Conservation (phyloP, 2,329 filamentous ascomycete genomes). For the Sclerotinia trifoliorum region DNA sequence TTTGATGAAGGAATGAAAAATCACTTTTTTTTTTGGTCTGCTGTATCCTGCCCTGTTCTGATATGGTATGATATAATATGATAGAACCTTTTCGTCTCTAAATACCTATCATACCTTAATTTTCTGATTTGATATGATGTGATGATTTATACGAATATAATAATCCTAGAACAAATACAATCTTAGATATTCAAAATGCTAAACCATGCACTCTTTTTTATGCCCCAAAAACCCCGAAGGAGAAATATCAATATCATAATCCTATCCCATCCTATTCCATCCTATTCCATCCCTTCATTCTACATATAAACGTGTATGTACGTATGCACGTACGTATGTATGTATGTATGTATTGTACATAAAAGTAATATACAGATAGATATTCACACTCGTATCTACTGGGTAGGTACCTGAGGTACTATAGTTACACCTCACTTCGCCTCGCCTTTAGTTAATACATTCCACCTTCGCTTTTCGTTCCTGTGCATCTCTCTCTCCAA, state of each 20-base stretch:
- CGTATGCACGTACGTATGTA: too few relatives aligned
- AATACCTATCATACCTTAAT: too few relatives aligned
- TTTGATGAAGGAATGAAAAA: slow-evolving; percentile 16
- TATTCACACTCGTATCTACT: not conserved
- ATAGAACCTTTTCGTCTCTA: not conserved
- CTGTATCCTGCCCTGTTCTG: not conserved
- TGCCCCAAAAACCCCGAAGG: not conserved
- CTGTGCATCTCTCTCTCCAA: not conserved
- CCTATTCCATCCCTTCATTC: not conserved
- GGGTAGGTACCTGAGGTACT: too few relatives aligned
- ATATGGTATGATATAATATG: not conserved
- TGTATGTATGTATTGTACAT: not conserved
- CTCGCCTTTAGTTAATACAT: not conserved
- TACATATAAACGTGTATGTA: too few relatives aligned
- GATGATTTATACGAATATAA: too few relatives aligned
- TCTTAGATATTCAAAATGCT: not conserved
- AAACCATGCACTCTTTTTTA: not conserved
- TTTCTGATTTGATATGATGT: not conserved
- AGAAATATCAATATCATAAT: not conserved
- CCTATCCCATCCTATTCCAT: not conserved
- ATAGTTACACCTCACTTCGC: too few relatives aligned
- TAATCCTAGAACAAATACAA: not conserved
- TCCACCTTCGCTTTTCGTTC: too few relatives aligned
- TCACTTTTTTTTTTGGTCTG: slow-evolving; percentile 1
- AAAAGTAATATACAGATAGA: not conserved